Conservation (phyloP, 805 yeast genomes). For the Cyberlindnera nakhonratchasimensis region DNA sequence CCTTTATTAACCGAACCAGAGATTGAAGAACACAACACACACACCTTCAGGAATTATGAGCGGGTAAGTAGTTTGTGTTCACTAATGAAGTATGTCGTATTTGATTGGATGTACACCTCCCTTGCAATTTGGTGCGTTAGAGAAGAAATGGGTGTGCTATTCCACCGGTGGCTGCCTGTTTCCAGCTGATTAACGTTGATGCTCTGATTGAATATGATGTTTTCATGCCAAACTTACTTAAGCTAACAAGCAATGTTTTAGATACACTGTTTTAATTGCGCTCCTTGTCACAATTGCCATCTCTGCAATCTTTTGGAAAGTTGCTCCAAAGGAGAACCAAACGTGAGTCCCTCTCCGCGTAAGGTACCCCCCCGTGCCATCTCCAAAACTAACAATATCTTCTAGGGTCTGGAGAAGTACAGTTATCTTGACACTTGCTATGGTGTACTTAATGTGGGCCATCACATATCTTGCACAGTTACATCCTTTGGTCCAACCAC, state of each 20-base stretch:
- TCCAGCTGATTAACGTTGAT: neutral
- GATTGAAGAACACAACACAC: neutral
- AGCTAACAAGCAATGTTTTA: slow-evolving; percentile 5
- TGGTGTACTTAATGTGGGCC: slow-evolving; percentile 91
- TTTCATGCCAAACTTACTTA: neutral
- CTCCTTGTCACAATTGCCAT: slow-evolving; percentile 32
- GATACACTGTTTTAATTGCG: slow-evolving; percentile 13
- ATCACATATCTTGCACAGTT: slow-evolving; percentile 81
- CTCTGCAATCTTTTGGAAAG: slow-evolving; percentile 72
- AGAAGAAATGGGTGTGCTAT: too few relatives aligned
- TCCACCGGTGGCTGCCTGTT: neutral
- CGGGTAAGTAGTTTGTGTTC: slow-evolving; percentile 10
- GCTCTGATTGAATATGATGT: neutral
- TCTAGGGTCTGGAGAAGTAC: slow-evolving; percentile 68
- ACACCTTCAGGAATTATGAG: slow-evolving; percentile 6
- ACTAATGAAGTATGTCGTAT: too few relatives aligned
- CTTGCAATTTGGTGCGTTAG: too few relatives aligned
- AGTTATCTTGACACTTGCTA: slow-evolving; percentile 60
- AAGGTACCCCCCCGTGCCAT: neutral
- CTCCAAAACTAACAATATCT: slow-evolving; percentile 6
- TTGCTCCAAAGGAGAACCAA: slow-evolving; percentile 80
- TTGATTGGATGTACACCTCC: too few relatives aligned
- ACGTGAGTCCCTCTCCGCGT: slow-evolving; percentile 37
- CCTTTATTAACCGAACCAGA: neutral
- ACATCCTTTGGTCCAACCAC: slow-evolving; percentile 89